These are phyloP conservation scores for Trametes pubescens DNA, from an alignment of 1,284 basidiomycete genomes.

Conservation along the genomic window DNA sequence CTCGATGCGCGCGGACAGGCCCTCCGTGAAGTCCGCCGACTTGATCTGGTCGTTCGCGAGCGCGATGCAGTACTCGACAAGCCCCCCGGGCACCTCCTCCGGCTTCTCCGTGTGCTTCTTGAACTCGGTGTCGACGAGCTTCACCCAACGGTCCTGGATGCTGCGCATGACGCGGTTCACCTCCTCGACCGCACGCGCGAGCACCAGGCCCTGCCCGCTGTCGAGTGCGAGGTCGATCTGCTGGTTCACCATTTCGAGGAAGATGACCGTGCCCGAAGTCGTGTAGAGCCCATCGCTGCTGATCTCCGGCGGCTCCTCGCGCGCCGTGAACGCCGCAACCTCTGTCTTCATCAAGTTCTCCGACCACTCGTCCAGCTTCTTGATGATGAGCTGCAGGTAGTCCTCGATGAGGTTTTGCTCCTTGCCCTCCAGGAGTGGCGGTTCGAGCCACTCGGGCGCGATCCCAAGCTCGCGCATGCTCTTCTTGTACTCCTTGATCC, in stretches of 20 bases:
- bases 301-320: constrained; percentile 88
- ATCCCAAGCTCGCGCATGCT: constrained; percentile 95
- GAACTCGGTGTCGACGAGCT: constrained; percentile 85
- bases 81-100: constrained; percentile 87
- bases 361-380: constrained; percentile 98
- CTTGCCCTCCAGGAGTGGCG: constrained; percentile 91
- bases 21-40: constrained; percentile 93
- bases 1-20: constrained; percentile 86
- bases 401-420: constrained; percentile 95
- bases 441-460: constrained; percentile 83
- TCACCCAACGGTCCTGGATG: constrained; percentile 91
- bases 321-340: constrained; percentile 82
- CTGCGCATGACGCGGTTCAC: constrained; percentile 89
- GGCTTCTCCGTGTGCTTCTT: constrained; percentile 90
- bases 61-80: constrained; percentile 97
- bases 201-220: constrained; percentile 93
- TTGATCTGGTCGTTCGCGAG: constrained; percentile 99
- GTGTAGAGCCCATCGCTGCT: constrained; percentile 92
- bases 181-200: constrained; percentile 92
- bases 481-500: constrained; percentile 95
- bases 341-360: constrained; percentile 94
- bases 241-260: constrained; percentile 99
- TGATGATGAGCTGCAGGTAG: constrained; percentile 92
- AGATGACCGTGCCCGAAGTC: constrained; percentile 91
- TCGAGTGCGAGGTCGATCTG: constrained; percentile 96